phyloP scores from a whole-genome alignment of 768 basidiomycete species.

The Lactarius akahatsu region DNA sequence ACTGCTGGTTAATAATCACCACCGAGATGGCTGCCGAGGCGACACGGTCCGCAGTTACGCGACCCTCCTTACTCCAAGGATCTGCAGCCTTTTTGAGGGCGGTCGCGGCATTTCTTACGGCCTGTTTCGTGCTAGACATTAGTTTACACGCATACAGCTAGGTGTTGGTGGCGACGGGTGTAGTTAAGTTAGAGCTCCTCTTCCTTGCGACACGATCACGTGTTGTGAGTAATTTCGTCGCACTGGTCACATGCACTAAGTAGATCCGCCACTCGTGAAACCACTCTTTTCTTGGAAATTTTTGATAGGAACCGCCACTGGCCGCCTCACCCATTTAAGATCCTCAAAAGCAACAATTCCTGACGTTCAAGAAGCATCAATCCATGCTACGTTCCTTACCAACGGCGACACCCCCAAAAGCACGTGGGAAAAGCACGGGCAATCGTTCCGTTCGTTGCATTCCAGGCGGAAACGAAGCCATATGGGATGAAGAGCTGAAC shows the following conservation, averaged over 20 bases:
- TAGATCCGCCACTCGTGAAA: background rate
- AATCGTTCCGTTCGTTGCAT: constrained; percentile 28
- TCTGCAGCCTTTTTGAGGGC: constrained; percentile 28
- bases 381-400: constrained; percentile 23
- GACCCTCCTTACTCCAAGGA: constrained; percentile 28
- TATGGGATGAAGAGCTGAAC: constrained; percentile 29
- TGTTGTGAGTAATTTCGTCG: background rate
- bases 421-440: constrained; percentile 25
- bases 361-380: constrained; percentile 2
- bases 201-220: constrained; percentile 13
- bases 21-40: constrained; percentile 16
- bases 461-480: constrained; percentile 28
- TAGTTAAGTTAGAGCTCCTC: too few relatives aligned
- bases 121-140: constrained; percentile 14
- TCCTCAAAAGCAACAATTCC: constrained; percentile 1
- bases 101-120: constrained; percentile 16
- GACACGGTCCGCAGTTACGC: constrained; percentile 22
- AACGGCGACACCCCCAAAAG: constrained; percentile 16
- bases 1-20: constrained; percentile 16
- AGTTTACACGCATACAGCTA: constrained; percentile 21
- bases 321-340: constrained; percentile 7
- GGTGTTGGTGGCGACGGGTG: background rate
- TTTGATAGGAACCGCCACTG: constrained; percentile 1
- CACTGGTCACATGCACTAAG: background rate
- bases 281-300: background rate